These are phyloP conservation scores for Schizopora paradoxa DNA, from an alignment of 1,284 basidiomycete species.

Conservation along the genomic window DNA sequence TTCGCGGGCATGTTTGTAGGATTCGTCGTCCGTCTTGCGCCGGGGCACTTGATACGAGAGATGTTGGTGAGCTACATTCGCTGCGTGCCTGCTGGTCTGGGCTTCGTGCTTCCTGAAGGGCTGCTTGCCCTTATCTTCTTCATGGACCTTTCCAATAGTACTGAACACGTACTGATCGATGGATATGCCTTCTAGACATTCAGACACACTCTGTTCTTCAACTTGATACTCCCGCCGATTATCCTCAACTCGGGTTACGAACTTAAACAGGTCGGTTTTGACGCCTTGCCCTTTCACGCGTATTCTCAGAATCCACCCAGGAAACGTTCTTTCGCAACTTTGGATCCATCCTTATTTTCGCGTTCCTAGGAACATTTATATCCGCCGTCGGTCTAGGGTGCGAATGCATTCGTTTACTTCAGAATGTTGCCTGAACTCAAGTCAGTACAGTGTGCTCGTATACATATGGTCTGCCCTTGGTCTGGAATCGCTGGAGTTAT, in stretches of 20 bases:
- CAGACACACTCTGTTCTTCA: conserved; percentile 98
- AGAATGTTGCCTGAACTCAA: conserved; percentile 36
- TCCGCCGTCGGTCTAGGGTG: conserved; percentile 95
- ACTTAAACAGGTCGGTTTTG: conserved; percentile 76
- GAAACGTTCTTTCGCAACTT: conserved; percentile 98
- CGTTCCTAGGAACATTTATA: conserved; percentile 95
- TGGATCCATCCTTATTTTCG: conserved; percentile 94
- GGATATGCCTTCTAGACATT: conserved; percentile 60
- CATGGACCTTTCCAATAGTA: not conserved
- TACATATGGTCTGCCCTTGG: conserved; percentile 94
- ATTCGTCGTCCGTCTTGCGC: conserved; percentile 82
- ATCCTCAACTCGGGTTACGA: conserved; percentile 98
- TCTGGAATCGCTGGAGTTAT: conserved; percentile 74
- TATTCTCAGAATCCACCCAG: conserved; percentile 36
- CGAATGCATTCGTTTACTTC: conserved; percentile 30
- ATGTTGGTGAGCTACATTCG: conserved; percentile 79
- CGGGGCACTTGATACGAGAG: conserved; percentile 90
- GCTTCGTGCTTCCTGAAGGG: not conserved
- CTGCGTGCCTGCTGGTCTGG: not conserved
- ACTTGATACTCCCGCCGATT: conserved; percentile 94
- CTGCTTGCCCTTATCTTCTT: too few species aligned
- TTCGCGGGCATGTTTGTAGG: conserved; percentile 97
- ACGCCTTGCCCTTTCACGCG: not conserved
- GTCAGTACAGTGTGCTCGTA: conserved; percentile 77
- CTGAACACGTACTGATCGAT: not conserved